Evolutionary conservation across 768 basidiomycete genomes (phyloP).

Genomic region (Neoboletus magnificus): DNA sequence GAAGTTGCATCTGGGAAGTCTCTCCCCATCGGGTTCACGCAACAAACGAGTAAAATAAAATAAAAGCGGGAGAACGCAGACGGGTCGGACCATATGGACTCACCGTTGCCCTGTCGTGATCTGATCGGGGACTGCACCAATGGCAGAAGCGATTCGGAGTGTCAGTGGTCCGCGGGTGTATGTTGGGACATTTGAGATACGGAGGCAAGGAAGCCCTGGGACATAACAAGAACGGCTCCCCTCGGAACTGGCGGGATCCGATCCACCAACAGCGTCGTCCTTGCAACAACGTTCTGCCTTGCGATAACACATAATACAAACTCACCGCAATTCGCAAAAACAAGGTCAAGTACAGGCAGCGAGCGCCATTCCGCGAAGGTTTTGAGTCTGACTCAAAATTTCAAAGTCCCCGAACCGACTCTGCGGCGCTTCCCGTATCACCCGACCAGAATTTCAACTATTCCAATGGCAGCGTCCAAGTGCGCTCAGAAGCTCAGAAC

Average conservation of each 20-base stretch:
- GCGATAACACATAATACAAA: neutral
- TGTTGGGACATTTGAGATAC: neutral
- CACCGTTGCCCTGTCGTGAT: neutral
- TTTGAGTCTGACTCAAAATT: conserved; percentile 16
- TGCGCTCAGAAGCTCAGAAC: conserved; percentile 48
- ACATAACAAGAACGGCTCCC: too few species aligned
- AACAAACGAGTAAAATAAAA: neutral
- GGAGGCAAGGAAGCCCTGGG: neutral
- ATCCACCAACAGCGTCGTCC: neutral
- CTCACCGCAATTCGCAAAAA: neutral
- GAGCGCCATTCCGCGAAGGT: conserved; percentile 18
- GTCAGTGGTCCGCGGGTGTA: conserved; percentile 2
- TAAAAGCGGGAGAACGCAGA: neutral
- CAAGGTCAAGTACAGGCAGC: neutral
- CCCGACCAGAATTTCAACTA: neutral
- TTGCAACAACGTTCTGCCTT: neutral
- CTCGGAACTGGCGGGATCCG: neutral
- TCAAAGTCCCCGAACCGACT: conserved; percentile 5
- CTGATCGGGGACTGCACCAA: neutral
- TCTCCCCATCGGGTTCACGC: neutral
- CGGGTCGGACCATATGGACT: neutral
- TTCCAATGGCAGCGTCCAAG: conserved; percentile 31
- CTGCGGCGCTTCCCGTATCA: neutral
- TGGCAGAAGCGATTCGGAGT: neutral
- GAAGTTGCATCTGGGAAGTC: neutral